Evolutionary conservation across 306 rosid species (phyloP).

Genomic region (Quillaja saponaria): DNA sequence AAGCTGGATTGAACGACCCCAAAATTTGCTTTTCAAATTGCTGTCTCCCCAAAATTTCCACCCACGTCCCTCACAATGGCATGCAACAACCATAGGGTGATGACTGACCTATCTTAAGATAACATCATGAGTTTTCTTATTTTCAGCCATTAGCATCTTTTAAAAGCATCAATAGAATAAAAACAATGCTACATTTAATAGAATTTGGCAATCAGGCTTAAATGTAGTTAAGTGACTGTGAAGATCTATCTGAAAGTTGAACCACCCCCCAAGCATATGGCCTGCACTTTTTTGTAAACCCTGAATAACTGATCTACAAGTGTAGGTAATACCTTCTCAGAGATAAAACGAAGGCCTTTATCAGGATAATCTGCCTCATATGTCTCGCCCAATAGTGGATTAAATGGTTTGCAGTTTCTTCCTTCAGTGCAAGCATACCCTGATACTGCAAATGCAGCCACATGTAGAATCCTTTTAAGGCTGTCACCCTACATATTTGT

Average conservation of each 20-base stretch:
- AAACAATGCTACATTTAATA: no score
- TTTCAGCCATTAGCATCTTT: constrained; percentile 1
- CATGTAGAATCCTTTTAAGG: constrained; percentile 73
- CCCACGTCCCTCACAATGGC: constrained; percentile 88
- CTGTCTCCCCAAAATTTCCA: constrained; percentile 96
- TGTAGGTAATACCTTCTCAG: constrained; percentile 71
- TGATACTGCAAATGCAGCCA: constrained; percentile 96
- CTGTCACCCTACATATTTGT: constrained; percentile 65
- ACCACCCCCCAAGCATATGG: no score
- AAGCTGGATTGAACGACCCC: constrained; percentile 96
- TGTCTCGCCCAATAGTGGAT: constrained; percentile 92
- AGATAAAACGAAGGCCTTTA: constrained; percentile 77
- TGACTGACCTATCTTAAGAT: constrained; percentile 80
- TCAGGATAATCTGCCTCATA: constrained; percentile 93
- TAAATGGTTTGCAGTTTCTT: constrained; percentile 93
- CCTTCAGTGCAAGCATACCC: constrained; percentile 86
- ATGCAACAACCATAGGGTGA: constrained; percentile 89
- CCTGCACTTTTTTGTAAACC: no score
- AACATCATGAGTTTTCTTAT: constrained; percentile 17
- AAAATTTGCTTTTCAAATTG: constrained; percentile 84
- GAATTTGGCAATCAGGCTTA: no score
- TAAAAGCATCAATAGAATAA: no score
- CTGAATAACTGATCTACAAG: no score
- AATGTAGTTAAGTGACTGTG: no score
- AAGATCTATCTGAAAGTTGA: no score